phyloP scores from a whole-genome alignment of 2,329 filamentous ascomycete species.

The Paecilomyces dactylethromorphus region DNA sequence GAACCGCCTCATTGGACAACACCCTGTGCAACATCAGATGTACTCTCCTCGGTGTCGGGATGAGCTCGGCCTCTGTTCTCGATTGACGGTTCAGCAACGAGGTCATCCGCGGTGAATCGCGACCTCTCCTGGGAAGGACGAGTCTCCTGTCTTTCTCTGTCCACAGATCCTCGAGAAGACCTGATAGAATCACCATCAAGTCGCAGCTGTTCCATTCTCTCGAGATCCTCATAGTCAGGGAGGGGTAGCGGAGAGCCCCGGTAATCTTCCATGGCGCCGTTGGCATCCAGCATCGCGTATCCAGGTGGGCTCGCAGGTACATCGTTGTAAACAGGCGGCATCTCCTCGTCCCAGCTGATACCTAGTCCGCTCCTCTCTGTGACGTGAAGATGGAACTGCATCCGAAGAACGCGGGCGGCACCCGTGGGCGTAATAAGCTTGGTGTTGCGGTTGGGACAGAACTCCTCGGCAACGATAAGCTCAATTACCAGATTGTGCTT shows the following conservation, averaged over 20 bases:
- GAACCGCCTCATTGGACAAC: neutral
- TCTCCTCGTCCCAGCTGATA: conserved; percentile 95
- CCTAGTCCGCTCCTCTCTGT: conserved; percentile 81
- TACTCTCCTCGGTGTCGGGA: neutral
- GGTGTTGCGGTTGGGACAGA: conserved; percentile 61
- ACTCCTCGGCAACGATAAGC: conserved; percentile 90
- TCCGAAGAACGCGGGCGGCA: conserved; percentile 81
- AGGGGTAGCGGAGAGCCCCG: conserved; percentile 33
- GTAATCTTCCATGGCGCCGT: conserved; percentile 43
- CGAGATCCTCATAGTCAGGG: conserved; percentile 41
- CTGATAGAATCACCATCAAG: neutral
- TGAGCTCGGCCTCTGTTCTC: neutral
- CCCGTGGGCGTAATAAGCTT: conserved; percentile 78
- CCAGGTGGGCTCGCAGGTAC: conserved; percentile 79
- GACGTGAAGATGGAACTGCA: conserved; percentile 78
- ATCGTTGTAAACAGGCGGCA: conserved; percentile 88
- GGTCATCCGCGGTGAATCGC: neutral
- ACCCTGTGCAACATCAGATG: neutral
- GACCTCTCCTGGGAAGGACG: neutral
- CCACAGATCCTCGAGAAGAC: neutral
- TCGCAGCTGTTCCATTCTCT: conserved; percentile 28
- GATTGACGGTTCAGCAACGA: neutral
- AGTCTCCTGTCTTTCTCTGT: neutral
- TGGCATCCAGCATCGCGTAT: conserved; percentile 45
- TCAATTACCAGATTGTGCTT: conserved; percentile 84